These are phyloP conservation scores for Beauveria sp. DNA, from an alignment of 2,329 filamentous ascomycete genomes.

Conservation along the genomic window DNA sequence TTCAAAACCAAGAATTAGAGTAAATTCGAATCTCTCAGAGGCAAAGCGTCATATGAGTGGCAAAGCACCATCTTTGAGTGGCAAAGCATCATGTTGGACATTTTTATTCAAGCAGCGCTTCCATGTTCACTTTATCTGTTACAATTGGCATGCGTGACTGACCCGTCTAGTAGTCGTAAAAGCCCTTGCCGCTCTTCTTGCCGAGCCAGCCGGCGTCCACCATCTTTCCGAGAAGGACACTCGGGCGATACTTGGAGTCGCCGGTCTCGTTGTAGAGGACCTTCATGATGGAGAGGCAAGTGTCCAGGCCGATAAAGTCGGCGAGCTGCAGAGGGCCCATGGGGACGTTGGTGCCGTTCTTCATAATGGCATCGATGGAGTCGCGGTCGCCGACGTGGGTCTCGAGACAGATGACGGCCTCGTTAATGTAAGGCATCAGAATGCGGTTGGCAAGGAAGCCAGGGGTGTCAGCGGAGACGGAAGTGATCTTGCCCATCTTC, in stretches of 20 bases:
- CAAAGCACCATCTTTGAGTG: background rate
- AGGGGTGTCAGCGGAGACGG: conserved; percentile 79
- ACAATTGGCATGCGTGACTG: background rate
- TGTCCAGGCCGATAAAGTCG: conserved; percentile 96
- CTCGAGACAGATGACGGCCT: conserved; percentile 92
- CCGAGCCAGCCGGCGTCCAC: conserved; percentile 96
- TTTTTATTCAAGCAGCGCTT: conserved; percentile 1
- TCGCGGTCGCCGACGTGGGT: conserved; percentile 83
- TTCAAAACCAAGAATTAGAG: background rate
- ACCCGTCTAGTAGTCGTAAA: conserved; percentile 68
- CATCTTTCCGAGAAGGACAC: conserved; percentile 85
- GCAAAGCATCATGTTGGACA: background rate
- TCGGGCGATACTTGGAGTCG: conserved; percentile 91
- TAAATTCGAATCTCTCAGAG: background rate
- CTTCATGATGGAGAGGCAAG: conserved; percentile 94
- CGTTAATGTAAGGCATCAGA: conserved; percentile 98
- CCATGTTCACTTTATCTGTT: background rate
- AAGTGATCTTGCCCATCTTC: conserved; percentile 88
- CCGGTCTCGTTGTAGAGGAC: conserved; percentile 86
- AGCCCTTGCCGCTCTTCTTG: conserved; percentile 95
- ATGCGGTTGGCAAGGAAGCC: conserved; percentile 96
- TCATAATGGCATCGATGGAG: conserved; percentile 97
- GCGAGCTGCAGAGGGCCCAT: conserved; percentile 94
- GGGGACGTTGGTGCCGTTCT: conserved; percentile 96
- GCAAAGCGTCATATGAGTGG: background rate